Evolutionary conservation across 148 eudicot species (phyloP).

Genomic region (Hydrangea macrophylla): DNA sequence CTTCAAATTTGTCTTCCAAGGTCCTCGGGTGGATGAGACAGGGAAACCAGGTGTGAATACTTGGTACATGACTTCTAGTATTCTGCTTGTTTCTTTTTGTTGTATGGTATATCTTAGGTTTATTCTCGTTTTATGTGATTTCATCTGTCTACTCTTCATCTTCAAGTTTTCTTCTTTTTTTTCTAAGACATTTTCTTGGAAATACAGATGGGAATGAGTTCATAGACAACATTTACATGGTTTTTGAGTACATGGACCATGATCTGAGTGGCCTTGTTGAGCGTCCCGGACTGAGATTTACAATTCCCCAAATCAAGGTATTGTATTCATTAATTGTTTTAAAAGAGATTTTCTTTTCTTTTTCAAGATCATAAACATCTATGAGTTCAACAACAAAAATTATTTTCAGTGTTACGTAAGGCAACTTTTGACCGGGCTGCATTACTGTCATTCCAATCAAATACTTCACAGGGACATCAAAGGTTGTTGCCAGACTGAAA

Average conservation of each 20-base stretch:
- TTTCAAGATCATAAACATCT: slow-evolving; percentile 10
- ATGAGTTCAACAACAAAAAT: slow-evolving; percentile 3
- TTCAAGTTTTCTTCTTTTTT: background rate
- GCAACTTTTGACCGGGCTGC: slow-evolving; percentile 74
- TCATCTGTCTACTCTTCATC: background rate
- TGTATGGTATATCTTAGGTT: background rate
- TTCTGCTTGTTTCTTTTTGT: no score
- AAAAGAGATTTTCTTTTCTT: background rate
- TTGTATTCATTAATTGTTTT: background rate
- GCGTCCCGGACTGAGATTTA: slow-evolving; percentile 61
- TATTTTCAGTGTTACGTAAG: slow-evolving; percentile 69
- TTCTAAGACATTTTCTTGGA: slow-evolving; percentile 2
- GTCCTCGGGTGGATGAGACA: slow-evolving; percentile 27
- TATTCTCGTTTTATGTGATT: background rate
- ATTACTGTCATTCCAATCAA: slow-evolving; percentile 75
- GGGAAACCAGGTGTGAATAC: slow-evolving; percentile 20
- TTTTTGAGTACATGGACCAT: slow-evolving; percentile 73
- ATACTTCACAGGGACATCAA: slow-evolving; percentile 84
- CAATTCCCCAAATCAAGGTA: slow-evolving; percentile 39
- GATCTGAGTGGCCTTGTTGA: slow-evolving; percentile 68
- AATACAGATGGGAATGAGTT: slow-evolving; percentile 46
- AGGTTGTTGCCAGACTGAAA: slow-evolving; percentile 31
- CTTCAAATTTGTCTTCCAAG: slow-evolving; percentile 12
- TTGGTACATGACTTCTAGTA: slow-evolving; percentile 3
- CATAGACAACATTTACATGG: slow-evolving; percentile 57